phyloP scores from a whole-genome alignment of 2,329 filamentous ascomycete genomes.

The Aspergillus pseudoterreus region DNA sequence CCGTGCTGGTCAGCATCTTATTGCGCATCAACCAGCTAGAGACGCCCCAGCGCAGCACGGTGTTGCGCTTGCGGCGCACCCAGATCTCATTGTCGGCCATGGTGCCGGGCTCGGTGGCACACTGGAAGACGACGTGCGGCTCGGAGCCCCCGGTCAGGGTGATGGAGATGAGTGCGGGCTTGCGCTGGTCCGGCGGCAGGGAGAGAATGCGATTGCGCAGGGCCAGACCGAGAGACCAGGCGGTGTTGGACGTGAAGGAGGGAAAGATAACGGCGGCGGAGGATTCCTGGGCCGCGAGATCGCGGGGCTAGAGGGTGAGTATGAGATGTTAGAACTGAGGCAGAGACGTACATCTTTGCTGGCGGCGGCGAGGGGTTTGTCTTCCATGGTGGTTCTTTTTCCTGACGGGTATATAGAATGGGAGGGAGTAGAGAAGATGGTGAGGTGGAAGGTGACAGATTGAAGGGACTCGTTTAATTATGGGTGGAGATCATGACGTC shows the following conservation, averaged over 20 bases:
- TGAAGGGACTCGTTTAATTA: neutral
- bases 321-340: neutral
- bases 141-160: conserved; percentile 25
- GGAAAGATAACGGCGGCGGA: conserved; percentile 29
- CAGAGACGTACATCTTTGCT: conserved; percentile 27
- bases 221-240: conserved; percentile 35
- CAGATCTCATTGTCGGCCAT: conserved; percentile 68
- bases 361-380: conserved; percentile 20
- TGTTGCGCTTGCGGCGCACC: conserved; percentile 68
- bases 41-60: conserved; percentile 66
- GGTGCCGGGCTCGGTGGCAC: conserved; percentile 62
- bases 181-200: conserved; percentile 28
- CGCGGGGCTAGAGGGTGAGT: conserved; percentile 17
- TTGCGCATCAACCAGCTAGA: conserved; percentile 69
- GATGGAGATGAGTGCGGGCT: conserved; percentile 41
- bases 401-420: neutral
- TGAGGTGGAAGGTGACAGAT: neutral
- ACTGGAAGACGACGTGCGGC: conserved; percentile 66
- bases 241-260: conserved; percentile 37
- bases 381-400: conserved; percentile 20
- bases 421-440: neutral
- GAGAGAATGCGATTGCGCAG: conserved; percentile 37
- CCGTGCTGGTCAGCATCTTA: conserved; percentile 48
- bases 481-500: too few relatives aligned
- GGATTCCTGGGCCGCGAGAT: conserved; percentile 29